Percentiles rank a stretch among this genome's conserved stretches.
Evolutionary conservation across 768 basidiomycete species (phyloP).

Genomic region (Ramaria sp.): DNA sequence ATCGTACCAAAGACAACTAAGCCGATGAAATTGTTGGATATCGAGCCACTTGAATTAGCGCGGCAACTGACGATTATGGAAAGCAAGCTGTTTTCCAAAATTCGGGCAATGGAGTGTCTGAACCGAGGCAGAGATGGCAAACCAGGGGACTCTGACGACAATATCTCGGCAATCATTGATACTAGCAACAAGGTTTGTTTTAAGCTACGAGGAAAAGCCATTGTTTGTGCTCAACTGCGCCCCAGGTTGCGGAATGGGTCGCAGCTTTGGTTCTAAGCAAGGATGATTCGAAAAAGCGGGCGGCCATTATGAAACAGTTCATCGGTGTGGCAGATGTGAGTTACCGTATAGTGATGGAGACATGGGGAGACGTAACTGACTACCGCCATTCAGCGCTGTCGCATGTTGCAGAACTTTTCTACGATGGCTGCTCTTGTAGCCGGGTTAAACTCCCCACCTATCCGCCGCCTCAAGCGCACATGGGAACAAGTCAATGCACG

Average conservation of each 20-base stretch:
- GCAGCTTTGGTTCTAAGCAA: slow-evolving; percentile 70
- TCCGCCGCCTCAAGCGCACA: slow-evolving; percentile 84
- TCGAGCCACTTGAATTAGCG: slow-evolving; percentile 83
- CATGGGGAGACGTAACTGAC: not conserved
- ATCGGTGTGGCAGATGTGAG: slow-evolving; percentile 86
- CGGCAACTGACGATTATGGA: slow-evolving; percentile 91
- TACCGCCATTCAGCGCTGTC: slow-evolving; percentile 55
- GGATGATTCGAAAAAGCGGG: slow-evolving; percentile 78
- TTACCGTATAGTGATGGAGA: slow-evolving; percentile 10
- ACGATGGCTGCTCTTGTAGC: slow-evolving; percentile 96
- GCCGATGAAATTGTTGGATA: slow-evolving; percentile 73
- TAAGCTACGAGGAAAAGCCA: not conserved
- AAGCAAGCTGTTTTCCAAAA: slow-evolving; percentile 74
- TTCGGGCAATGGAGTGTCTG: slow-evolving; percentile 84
- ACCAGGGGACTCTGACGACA: slow-evolving; percentile 57
- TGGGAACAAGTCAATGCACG: slow-evolving; percentile 82
- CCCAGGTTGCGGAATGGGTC: slow-evolving; percentile 87
- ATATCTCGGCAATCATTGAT: slow-evolving; percentile 79
- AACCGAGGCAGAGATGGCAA: slow-evolving; percentile 71
- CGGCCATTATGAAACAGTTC: slow-evolving; percentile 75
- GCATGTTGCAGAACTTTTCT: slow-evolving; percentile 84
- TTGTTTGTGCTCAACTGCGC: not conserved
- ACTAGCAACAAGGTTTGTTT: slow-evolving; percentile 69
- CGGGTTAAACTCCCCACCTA: slow-evolving; percentile 87
- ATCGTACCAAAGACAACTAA: slow-evolving; percentile 61